phyloP scores from a whole-genome alignment of 148 eudicot genomes.

The Agrostemma githago region DNA sequence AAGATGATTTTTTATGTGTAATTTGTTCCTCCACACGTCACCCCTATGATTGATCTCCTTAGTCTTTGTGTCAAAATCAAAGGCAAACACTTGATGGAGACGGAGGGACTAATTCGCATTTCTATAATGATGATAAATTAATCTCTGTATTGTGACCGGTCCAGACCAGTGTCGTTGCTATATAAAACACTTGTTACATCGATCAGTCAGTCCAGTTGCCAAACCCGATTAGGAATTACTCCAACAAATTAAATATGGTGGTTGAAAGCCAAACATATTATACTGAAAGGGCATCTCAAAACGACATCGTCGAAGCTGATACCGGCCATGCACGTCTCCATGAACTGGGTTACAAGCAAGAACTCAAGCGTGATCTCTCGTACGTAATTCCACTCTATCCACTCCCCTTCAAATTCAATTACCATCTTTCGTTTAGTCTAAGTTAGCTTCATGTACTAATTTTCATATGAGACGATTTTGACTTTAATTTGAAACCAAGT shows the following conservation, averaged over 20 bases:
- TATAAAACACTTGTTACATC: not conserved
- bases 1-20: too few relatives aligned
- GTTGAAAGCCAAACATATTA: constrained; percentile 14
- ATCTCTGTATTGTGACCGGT: too few relatives aligned
- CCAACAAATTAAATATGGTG: not conserved
- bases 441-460: not conserved
- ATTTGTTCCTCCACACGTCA: too few relatives aligned
- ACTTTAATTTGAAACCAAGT: too few relatives aligned
- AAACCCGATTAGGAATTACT: not conserved
- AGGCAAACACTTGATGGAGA: too few relatives aligned
- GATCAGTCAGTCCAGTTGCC: not conserved
- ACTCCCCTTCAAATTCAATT: not conserved
- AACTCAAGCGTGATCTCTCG: constrained; percentile 95
- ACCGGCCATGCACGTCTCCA: constrained; percentile 56
- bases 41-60: too few relatives aligned
- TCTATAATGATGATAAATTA: too few relatives aligned
- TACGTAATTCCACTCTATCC: constrained; percentile 45
- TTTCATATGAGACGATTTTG: not conserved
- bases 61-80: too few relatives aligned
- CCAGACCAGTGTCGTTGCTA: too few relatives aligned
- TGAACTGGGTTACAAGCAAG: constrained; percentile 83
- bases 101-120: too few relatives aligned
- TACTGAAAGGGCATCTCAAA: constrained; percentile 13
- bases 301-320: constrained; percentile 26
- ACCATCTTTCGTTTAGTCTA: not conserved